Evolutionary conservation across 257 asterid genomes (phyloP).

Genomic region (Solanum pimpinellifolium): DNA sequence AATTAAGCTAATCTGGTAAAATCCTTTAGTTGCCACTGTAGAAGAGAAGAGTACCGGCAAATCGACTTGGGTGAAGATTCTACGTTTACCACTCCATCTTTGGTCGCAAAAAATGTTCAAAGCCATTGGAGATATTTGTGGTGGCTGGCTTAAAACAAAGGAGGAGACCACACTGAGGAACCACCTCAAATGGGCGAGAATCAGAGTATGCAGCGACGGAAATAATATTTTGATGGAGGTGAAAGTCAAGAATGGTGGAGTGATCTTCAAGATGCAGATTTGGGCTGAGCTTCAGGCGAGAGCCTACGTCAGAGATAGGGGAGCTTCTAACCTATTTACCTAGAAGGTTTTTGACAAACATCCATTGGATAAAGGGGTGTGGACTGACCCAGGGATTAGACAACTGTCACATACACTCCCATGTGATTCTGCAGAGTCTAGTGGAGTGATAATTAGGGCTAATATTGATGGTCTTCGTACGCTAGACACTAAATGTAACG

Average conservation of each 20-base stretch:
- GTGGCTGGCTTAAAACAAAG: not conserved
- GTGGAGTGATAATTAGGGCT: not conserved
- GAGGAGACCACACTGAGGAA: not conserved
- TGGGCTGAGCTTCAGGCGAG: not conserved
- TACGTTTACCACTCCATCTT: not conserved
- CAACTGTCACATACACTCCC: not conserved
- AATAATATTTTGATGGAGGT: not conserved
- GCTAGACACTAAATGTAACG: not conserved
- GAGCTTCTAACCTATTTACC: not conserved
- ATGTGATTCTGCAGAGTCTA: not conserved
- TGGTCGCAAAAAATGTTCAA: not conserved
- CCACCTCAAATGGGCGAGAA: not conserved
- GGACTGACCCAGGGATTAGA: not conserved
- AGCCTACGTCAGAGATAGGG: too few species aligned
- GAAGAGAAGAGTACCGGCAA: too few species aligned
- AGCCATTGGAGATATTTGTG: not conserved
- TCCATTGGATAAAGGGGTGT: not conserved
- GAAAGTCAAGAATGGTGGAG: not conserved
- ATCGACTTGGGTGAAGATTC: not conserved
- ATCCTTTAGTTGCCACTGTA: not conserved
- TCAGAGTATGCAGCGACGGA: not conserved
- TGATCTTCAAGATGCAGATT: not conserved
- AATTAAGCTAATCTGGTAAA: not conserved
- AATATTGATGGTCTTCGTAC: too few species aligned
- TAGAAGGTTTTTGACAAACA: not conserved